Evolutionary conservation across 306 rosid genomes (phyloP), one percentile per base, ranked within the genome.

Genomic region (Hippophae rhamnoides): DNA sequence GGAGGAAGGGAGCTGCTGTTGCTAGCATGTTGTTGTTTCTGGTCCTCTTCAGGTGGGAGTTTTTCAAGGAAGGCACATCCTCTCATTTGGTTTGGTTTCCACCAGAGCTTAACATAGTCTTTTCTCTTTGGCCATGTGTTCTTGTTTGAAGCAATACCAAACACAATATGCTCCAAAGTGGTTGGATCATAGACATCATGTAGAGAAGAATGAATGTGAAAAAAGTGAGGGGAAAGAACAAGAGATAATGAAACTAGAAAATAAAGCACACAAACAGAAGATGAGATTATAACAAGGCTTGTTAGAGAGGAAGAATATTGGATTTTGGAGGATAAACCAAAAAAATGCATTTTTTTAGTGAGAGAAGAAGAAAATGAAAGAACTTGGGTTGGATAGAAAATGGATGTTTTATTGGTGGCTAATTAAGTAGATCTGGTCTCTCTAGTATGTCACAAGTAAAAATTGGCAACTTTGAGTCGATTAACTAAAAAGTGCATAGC

Each of bases 11-110:
- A 79, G 62, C 64, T 49, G n/a, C 64, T 66, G 52, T 80, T 70
- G 14, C 40, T 46, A 7, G 40, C 47, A 38, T 38, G 38, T 0
- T 71, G 71, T 1, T 67, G 70, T 53, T 71, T 1, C 76, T 7
- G 61, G 56, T 43, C 4, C 38, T 31, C 38, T 31, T 31, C 38
- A 31, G 76, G 65, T 26, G 68, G 69, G 65, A 69, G 72, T 6
- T 90, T 70, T 5, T 92, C 95, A 9, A 92, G 31, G 31, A 87
- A 92, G 6, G 85, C 95, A 52, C 92, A 92, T 9, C 95, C 98
- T 38, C 69, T 79, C 83, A 79, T 81, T 43, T 71, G 80, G 31
- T 56, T 72, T 51, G 65, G 72, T 52, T 69, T 79, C 96, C 96
- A 92, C 98, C 96, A 92, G 5, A 83, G 69, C 48, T 74, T 58